Conservation (phyloP, 2,329 filamentous ascomycete species). For the Apiospora rasikravindrae region DNA sequence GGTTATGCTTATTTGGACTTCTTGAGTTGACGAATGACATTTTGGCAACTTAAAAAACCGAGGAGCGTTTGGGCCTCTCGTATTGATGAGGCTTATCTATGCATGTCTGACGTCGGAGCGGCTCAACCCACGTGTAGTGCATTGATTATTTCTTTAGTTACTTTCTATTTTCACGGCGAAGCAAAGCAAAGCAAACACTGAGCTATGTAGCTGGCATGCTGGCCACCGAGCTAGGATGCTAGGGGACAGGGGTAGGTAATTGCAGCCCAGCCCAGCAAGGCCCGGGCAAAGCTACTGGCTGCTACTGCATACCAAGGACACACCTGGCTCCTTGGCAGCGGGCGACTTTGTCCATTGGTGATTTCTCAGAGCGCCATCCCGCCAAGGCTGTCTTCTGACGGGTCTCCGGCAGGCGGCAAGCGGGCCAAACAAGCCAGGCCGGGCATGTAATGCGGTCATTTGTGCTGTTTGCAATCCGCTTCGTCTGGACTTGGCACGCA, state of each 20-base stretch:
- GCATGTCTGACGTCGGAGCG: conserved; percentile 15
- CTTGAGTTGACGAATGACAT: background rate
- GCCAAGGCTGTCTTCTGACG: background rate
- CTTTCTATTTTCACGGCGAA: background rate
- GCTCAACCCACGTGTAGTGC: conserved; percentile 5
- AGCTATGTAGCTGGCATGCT: background rate
- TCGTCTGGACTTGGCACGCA: background rate
- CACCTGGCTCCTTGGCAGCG: background rate
- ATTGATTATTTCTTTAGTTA: background rate
- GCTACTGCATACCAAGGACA: background rate
- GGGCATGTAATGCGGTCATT: conserved; percentile 12
- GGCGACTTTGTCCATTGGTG: background rate
- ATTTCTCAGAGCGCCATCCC: background rate
- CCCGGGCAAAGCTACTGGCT: background rate
- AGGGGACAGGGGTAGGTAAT: background rate
- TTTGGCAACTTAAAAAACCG: background rate
- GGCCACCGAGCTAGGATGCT: background rate
- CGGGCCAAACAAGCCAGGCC: background rate
- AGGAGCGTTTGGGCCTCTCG: background rate
- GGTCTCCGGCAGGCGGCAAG: conserved; percentile 9
- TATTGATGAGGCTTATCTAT: background rate
- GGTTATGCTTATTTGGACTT: background rate
- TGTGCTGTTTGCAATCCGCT: background rate
- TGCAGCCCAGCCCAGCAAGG: background rate
- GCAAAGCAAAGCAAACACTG: background rate